Evolutionary conservation across 2,329 filamentous ascomycete species (phyloP), one percentile per base, ranked within the genome.

Genomic region (Didymella pomorum): DNA sequence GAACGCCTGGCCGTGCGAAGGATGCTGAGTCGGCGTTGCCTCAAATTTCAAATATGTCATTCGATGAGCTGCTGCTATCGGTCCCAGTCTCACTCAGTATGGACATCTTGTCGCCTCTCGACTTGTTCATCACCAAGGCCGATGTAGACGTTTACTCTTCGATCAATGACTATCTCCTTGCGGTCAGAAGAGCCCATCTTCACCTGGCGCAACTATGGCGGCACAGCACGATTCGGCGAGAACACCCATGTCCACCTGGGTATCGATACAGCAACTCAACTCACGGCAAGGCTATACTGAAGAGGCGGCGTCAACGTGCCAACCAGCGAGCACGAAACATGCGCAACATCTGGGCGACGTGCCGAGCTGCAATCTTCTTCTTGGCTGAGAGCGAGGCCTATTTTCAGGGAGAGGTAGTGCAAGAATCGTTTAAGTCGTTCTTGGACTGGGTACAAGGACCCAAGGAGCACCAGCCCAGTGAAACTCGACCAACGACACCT

Each of bases 171-270:
- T 98, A 97, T 68, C 84, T 99, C 0, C 80, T 97, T 10, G 90
- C 92, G 0, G 88, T 98, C 62, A 89, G 92, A 51, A 87, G 93
- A 57, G 91, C 93, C 3, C 93, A 97, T 72, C 86, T 97, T 16
- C 89, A 91, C 35, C 83, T 98, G 1, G 90, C 91, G 1, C 87
- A 91, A 65, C 80, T 98, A 1, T 98, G 95, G 93, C 93, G 92
- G 73, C 88, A 91, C 61, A 92, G 89, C 5, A 86, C 87, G 1
- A 84, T 96, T 47, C 86, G 94, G 46, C 86, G 91, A 64, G 89
- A 91, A 64, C 87, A 94, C 73, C 91, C 91, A 8, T 84, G 89
- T 5, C 90, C 91, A 2, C 86, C 87, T 45, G 83, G 84, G 0
- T 86, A 88, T 29, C 86, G 86, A 1, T 82, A 83, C 65, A 89